Evolutionary conservation across 164 flowering plant species (phyloP).

Genomic region (Stephania cephalantha): DNA sequence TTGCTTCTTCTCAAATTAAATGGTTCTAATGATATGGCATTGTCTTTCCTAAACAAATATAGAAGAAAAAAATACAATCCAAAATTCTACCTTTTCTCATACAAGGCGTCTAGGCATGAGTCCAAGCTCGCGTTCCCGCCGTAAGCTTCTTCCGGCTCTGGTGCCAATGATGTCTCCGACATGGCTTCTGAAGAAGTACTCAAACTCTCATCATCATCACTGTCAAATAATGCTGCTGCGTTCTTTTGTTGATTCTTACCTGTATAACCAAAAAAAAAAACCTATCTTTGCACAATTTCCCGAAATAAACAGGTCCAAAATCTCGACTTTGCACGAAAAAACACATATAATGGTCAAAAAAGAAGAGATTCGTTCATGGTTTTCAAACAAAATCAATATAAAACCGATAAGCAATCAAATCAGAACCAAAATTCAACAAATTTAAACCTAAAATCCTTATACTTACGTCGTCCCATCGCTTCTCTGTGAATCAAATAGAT

Average conservation of each 20-base stretch:
- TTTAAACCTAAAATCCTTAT: background rate
- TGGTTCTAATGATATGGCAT: too few relatives aligned
- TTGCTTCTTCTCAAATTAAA: too few relatives aligned
- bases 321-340: background rate
- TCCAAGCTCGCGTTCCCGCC: slow-evolving; percentile 51
- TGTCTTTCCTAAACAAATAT: too few relatives aligned
- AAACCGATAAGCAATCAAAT: background rate
- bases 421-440: too few relatives aligned
- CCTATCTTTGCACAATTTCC: background rate
- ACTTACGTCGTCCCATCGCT: slow-evolving; percentile 16
- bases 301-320: background rate
- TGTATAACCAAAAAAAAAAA: slow-evolving; percentile 15
- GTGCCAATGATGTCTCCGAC: slow-evolving; percentile 39
- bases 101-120: slow-evolving; percentile 60
- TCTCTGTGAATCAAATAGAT: background rate
- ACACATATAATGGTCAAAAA: background rate
- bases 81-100: slow-evolving; percentile 64
- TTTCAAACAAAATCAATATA: background rate
- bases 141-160: slow-evolving; percentile 45
- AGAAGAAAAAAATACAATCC: too few relatives aligned
- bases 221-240: slow-evolving; percentile 45
- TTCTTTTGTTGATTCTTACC: slow-evolving; percentile 60
- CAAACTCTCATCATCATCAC: slow-evolving; percentile 64
- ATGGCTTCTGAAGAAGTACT: slow-evolving; percentile 56
- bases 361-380: background rate